These are phyloP conservation scores for Alopecurus myosuroides DNA, from an alignment of 176 grass and related monocot genomes.

Conservation along the genomic window DNA sequence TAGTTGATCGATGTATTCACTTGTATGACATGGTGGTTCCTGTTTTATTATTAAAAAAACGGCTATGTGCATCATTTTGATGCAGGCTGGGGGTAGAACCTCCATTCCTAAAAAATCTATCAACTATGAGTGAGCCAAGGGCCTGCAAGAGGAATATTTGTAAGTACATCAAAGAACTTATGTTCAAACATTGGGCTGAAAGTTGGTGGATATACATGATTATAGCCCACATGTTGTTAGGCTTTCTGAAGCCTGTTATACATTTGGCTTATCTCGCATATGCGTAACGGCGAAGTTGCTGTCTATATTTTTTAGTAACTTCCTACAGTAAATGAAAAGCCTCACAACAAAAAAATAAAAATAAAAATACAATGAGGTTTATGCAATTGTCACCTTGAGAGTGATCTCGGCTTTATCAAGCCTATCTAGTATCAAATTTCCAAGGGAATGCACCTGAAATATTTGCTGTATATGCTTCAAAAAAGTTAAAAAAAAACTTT, in stretches of 20 bases:
- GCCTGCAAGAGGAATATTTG: neutral
- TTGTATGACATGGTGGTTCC: no score
- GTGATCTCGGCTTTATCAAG: slow-evolving; percentile 59
- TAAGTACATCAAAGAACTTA: neutral
- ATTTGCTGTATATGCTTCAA: neutral
- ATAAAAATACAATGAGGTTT: no score
- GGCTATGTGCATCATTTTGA: no score
- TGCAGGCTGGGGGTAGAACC: no score
- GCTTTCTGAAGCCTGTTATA: neutral
- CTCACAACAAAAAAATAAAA: neutral
- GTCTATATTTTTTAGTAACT: neutral
- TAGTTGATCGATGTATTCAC: no score
- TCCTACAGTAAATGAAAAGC: neutral
- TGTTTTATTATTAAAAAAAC: no score
- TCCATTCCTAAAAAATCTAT: no score
- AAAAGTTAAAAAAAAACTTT: neutral
- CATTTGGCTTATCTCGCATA: neutral
- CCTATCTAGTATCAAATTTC: slow-evolving; percentile 55
- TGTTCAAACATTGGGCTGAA: neutral
- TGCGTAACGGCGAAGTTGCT: neutral
- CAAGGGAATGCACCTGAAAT: slow-evolving; percentile 36
- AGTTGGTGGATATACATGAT: no score
- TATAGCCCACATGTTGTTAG: neutral
- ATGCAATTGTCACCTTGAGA: slow-evolving; percentile 38
- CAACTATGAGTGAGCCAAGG: no score